These are phyloP conservation scores for Plenodomus tracheiphilus DNA, from an alignment of 2,329 filamentous ascomycete species.

Conservation along the genomic window DNA sequence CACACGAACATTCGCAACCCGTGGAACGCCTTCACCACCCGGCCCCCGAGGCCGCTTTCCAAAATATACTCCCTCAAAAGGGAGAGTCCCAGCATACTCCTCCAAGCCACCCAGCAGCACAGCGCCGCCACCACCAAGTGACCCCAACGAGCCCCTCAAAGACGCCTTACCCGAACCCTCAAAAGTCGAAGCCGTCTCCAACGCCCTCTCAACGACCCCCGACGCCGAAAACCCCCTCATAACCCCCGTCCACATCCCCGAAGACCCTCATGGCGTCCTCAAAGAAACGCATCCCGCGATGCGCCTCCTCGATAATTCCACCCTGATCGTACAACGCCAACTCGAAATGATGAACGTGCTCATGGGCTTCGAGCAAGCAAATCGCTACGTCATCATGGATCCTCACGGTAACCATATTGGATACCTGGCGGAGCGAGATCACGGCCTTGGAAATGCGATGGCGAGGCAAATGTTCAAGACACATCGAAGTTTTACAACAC, in stretches of 20 bases:
- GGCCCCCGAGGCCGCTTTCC: constrained; percentile 30
- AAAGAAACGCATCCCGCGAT: constrained; percentile 62
- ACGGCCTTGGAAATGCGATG: constrained; percentile 60
- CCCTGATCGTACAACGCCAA: constrained; percentile 65
- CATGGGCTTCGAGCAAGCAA: constrained; percentile 68
- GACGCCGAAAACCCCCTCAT: constrained; percentile 56
- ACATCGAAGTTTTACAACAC: constrained; percentile 65
- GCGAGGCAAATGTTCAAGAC: constrained; percentile 64
- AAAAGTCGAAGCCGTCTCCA: constrained; percentile 49
- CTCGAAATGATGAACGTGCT: constrained; percentile 69
- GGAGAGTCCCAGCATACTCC: constrained; percentile 11
- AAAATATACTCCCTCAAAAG: constrained; percentile 17
- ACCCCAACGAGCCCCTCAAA: constrained; percentile 15
- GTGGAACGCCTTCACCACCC: constrained; percentile 17
- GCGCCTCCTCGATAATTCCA: constrained; percentile 62
- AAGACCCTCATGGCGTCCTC: constrained; percentile 63
- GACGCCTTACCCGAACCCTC: constrained; percentile 24
- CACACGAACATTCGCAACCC: constrained; percentile 28
- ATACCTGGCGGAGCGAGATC: constrained; percentile 66
- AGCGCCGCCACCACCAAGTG: constrained; percentile 8
- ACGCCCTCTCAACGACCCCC: constrained; percentile 48
- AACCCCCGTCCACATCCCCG: constrained; percentile 63
- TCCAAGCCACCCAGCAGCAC: constrained; percentile 10
- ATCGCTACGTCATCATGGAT: constrained; percentile 68
- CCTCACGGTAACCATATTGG: constrained; percentile 65